Percentiles rank a stretch among this genome's conserved stretches.
Evolutionary conservation across 2,329 filamentous ascomycete genomes (phyloP).

Genomic region (Arthrinium phaeospermum): DNA sequence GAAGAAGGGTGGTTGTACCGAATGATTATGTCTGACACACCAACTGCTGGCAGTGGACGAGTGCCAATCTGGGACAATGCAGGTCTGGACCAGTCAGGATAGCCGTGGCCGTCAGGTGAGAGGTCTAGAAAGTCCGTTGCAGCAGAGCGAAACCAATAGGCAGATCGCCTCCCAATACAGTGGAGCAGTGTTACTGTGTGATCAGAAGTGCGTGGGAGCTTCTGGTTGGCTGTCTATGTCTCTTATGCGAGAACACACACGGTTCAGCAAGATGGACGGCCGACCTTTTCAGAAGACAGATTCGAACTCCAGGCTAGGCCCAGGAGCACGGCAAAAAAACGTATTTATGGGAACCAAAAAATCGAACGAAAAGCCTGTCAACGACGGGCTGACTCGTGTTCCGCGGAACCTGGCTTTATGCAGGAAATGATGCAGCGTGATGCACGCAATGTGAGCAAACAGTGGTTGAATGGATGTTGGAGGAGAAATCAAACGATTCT

Average conservation of each 20-base stretch:
- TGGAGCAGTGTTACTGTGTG: slow-evolving; percentile 39
- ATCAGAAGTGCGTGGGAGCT: slow-evolving; percentile 36
- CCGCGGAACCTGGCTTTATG: neutral
- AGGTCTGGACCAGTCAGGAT: slow-evolving; percentile 1
- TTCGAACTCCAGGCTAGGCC: slow-evolving; percentile 3
- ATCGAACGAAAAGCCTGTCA: neutral
- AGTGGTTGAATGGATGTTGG: slow-evolving; percentile 18
- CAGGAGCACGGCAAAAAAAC: neutral
- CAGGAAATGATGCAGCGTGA: slow-evolving; percentile 5
- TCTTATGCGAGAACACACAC: slow-evolving; percentile 16
- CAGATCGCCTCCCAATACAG: slow-evolving; percentile 31
- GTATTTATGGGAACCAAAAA: slow-evolving; percentile 12
- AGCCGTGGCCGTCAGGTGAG: slow-evolving; percentile 25
- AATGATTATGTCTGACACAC: slow-evolving; percentile 22
- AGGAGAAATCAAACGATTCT: slow-evolving; percentile 18
- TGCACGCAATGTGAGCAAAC: neutral
- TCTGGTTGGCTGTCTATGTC: slow-evolving; percentile 34
- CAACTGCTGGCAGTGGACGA: slow-evolving; percentile 14
- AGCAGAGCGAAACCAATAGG: slow-evolving; percentile 33
- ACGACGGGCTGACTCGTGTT: slow-evolving; percentile 12
- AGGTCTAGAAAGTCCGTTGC: slow-evolving; percentile 29
- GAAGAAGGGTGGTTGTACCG: slow-evolving; percentile 22
- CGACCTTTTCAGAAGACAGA: neutral
- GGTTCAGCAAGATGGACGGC: neutral
- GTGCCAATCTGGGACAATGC: slow-evolving; percentile 17